phyloP scores from a whole-genome alignment of 805 yeast species.

The Lipomyces japonicus region DNA sequence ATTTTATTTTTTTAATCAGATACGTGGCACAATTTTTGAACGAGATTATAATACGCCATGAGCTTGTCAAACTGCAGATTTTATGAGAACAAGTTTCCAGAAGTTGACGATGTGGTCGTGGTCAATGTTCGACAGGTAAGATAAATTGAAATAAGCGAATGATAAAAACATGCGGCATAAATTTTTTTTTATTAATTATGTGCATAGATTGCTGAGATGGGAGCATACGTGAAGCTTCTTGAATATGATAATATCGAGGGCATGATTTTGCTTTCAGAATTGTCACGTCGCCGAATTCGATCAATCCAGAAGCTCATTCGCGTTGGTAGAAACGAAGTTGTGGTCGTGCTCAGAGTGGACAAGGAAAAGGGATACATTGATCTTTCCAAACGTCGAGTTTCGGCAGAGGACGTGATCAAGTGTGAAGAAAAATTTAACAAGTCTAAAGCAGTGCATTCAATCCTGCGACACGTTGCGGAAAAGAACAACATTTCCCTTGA shows the following conservation, averaged over 20 bases:
- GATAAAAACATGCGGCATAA: no score
- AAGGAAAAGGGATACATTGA: constrained; percentile 98
- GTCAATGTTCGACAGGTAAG: constrained; percentile 83
- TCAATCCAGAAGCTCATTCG: constrained; percentile 95
- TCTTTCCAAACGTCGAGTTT: constrained; percentile 93
- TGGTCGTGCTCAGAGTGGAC: constrained; percentile 95
- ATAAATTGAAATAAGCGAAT: not conserved
- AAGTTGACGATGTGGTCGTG: constrained; percentile 98
- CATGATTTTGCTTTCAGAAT: constrained; percentile 92
- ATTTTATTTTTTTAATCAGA: not conserved
- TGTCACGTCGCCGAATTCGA: constrained; percentile 97
- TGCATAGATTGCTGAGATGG: constrained; percentile 87
- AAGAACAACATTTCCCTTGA: constrained; percentile 87
- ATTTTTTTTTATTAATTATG: not conserved
- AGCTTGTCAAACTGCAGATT: constrained; percentile 89
- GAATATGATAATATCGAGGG: constrained; percentile 99
- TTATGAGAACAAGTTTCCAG: constrained; percentile 97
- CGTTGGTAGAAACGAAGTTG: constrained; percentile 98
- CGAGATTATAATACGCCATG: constrained; percentile 42
- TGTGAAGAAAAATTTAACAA: constrained; percentile 97
- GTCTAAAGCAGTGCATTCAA: constrained; percentile 97
- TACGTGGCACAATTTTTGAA: not conserved
- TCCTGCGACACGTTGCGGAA: constrained; percentile 96
- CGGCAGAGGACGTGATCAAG: constrained; percentile 94
- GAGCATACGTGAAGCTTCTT: constrained; percentile 91